Base-by-base conservation (phyloP, 306 rosid genomes). In the Mimosa pudica region DNA sequence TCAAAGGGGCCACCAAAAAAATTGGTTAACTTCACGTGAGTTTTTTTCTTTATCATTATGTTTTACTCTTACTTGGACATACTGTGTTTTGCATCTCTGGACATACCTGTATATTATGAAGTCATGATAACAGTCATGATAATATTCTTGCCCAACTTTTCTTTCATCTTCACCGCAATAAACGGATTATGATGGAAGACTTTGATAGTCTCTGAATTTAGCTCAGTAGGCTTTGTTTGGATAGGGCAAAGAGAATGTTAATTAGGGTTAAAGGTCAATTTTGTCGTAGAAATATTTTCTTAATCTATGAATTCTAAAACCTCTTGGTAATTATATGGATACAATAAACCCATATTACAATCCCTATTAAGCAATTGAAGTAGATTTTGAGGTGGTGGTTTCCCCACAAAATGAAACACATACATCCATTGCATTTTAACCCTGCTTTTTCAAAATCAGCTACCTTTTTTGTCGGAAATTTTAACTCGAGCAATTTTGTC, bases 61-160 rank as follows among this genome's bases (percentile, higher is more conserved):
- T 46, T 70, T 63, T 70, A 82, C 58, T 75, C 81, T 33, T 71
- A 44, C 36, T n/a, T 6, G 44, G 42, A 30, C 83, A 54, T 54
- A 54, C 61, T n/a, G 7, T 55, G 62, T 55, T 7, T 57, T 57
- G 0, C 9, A 8, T 2, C 35, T 60, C 14, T 9, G 36, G 36
- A 60, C 65, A 60, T 60, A 60, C 14, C 3, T 20, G 38, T 24
- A 58, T 20, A 71, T 74, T 46, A 82, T 71, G 71, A 79, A 66
- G 6, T 71, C 73, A 55, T 78, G 77, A 79, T 66, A 32, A 6
- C 32, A 17, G 5, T 32, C 73, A 55, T 78, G 77, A 79, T 72
- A 32, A 6, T 62, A 17, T 4, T 32, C 9, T 32, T 62, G 36
- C 13, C 65, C 10, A 20, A 10, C 3, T 58, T 3, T 9, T 6